Evolutionary conservation across 1,284 basidiomycete species (phyloP).

Genomic region (Coniferiporia weirii): DNA sequence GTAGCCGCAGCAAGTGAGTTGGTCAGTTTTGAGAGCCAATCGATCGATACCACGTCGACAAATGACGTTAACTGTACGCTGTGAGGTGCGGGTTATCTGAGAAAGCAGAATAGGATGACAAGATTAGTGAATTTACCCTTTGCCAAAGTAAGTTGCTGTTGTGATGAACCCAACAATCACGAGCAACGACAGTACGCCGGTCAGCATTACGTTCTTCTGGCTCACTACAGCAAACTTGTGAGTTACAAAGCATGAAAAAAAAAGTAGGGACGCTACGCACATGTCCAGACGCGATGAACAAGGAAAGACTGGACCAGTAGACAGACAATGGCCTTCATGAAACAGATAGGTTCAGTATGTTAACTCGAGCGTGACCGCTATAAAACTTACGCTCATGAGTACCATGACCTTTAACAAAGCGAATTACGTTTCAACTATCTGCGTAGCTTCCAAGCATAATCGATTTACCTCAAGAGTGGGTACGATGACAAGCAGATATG

Average conservation of each 20-base stretch:
- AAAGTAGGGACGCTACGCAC: conserved; percentile 1
- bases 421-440: no score
- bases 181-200: not conserved
- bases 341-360: not conserved
- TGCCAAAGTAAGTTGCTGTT: not conserved
- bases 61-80: not conserved
- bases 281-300: conserved; percentile 10
- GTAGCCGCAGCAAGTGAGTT: conserved; percentile 15
- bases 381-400: conserved; percentile 6
- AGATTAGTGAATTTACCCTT: conserved; percentile 2
- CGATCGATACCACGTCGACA: not conserved
- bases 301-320: conserved; percentile 15
- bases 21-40: conserved; percentile 6
- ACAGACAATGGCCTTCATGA: conserved; percentile 9
- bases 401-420: conserved; percentile 6
- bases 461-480: not conserved
- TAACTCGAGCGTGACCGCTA: not conserved
- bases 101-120: not conserved
- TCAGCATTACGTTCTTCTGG: conserved; percentile 8
- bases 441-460: not conserved
- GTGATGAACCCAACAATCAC: conserved; percentile 8
- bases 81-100: not conserved
- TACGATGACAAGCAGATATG: conserved; percentile 2
- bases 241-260: not conserved
- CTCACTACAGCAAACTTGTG: conserved; percentile 4